Evolutionary conservation across 805 yeast genomes (phyloP), one percentile per base, ranked within the genome.

Genomic region (Lachancea thermotolerans): DNA sequence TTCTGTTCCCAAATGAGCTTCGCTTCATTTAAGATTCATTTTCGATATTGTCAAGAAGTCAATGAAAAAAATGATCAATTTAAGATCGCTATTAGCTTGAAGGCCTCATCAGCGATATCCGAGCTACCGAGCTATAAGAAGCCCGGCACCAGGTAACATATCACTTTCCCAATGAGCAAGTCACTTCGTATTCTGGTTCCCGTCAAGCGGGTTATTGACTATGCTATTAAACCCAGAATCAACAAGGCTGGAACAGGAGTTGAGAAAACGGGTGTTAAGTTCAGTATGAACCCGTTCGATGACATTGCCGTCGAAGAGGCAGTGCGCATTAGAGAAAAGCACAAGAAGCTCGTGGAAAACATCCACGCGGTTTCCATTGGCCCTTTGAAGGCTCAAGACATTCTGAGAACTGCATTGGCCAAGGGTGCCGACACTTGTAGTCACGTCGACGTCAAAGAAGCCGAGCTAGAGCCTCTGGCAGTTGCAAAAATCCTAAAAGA

Each of bases 301-400:
- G 99, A 93, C 68, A 93, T 93, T 62, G 99, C 99, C 8, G 79
- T 93, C 43, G 99, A 93, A 68, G 99, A 93, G 66, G 95, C 98
- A 0, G 71, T 90, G 35, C 78, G 82, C 55, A 75, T 93, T 56
- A 80, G 76, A 58, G 88, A 84, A 54, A 71, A 72, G 33, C 33
- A 48, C 27, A 67, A 83, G 62, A 81, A 82, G 58, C 64, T 77
- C 41, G 95, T 89, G 14, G 95, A 88, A 53, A 70, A 73, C 41
- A 81, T 91, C 51, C 96, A 90, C 62, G 95, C 93, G 5, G 96
- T 91, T 11, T 81, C 95, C 3, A 85, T 90, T 53, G 98, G 98
- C 2, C 83, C 93, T 29, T 59, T 81, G 17, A 89, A 89, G 62
- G 76, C 95, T 0, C 95, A 87, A 65, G 98, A 91, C 53, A 78